These are phyloP conservation scores for Aureobasidium sp. DNA, from an alignment of 2,329 filamentous ascomycete genomes.

Conservation along the genomic window DNA sequence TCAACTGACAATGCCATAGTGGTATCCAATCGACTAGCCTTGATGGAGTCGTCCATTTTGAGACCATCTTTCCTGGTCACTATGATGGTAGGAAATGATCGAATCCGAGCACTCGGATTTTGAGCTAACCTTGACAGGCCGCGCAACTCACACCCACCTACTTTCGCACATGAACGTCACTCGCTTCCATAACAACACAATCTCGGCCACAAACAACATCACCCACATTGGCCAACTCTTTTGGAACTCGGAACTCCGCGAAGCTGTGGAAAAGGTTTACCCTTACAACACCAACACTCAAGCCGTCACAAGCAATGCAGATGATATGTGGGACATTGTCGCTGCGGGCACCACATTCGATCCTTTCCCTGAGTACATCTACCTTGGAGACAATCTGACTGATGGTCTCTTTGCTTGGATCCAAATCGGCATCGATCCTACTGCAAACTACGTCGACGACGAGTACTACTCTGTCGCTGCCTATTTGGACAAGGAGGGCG, in stretches of 20 bases:
- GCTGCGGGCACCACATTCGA: constrained; percentile 45
- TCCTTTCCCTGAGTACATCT: constrained; percentile 52
- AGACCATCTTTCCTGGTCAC: constrained; percentile 41
- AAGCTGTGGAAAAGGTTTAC: constrained; percentile 40
- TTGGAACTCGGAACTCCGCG: constrained; percentile 54
- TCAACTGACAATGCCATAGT: constrained; percentile 26
- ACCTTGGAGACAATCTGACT: constrained; percentile 46
- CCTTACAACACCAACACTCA: constrained; percentile 42
- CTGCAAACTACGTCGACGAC: constrained; percentile 10
- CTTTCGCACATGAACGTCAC: constrained; percentile 33
- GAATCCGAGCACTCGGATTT: background rate
- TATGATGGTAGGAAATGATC: constrained; percentile 27
- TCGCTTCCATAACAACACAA: constrained; percentile 37
- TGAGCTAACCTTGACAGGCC: constrained; percentile 14
- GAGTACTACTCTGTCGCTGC: background rate
- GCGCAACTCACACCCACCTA: constrained; percentile 38
- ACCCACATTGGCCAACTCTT: constrained; percentile 59
- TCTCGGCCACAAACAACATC: constrained; percentile 44
- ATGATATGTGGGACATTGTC: constrained; percentile 45
- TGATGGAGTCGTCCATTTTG: constrained; percentile 38
- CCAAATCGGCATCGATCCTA: constrained; percentile 25
- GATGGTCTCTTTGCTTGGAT: constrained; percentile 52
- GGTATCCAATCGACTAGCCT: constrained; percentile 36
- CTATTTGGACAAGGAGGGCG: constrained; percentile 23
- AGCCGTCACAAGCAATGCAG: constrained; percentile 42